Percentiles rank a stretch among this genome's conserved stretches.
Evolutionary conservation across 805 yeast species (phyloP).

Genomic region (Candida incommunis): DNA sequence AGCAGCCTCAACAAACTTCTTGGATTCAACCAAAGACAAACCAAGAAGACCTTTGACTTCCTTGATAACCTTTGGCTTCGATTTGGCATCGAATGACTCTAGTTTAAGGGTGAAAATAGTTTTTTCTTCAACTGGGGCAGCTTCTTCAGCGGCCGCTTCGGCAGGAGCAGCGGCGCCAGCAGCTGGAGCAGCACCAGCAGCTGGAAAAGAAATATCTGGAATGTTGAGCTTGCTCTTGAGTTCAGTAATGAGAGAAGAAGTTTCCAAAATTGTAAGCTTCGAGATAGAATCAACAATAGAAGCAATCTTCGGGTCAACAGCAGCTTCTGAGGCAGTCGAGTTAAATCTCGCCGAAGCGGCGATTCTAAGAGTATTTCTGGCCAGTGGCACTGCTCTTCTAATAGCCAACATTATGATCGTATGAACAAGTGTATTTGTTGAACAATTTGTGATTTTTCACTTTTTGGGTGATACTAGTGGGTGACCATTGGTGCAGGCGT

Average conservation of each 20-base stretch:
- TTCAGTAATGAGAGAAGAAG: constrained; percentile 73
- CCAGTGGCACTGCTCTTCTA: constrained; percentile 1
- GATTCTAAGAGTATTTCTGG: constrained; percentile 1
- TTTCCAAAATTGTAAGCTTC: constrained; percentile 80
- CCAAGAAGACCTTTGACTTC: constrained; percentile 90
- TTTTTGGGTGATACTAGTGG: not conserved
- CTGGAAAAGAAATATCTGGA: constrained; percentile 83
- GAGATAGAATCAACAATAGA: constrained; percentile 85
- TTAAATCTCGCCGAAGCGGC: constrained; percentile 21
- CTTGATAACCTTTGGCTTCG: constrained; percentile 95
- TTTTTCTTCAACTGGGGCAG: constrained; percentile 80
- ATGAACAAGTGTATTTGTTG: not conserved
- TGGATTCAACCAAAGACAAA: constrained; percentile 86
- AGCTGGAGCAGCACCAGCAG: constrained; percentile 44
- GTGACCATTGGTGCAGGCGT: not conserved
- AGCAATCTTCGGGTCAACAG: constrained; percentile 78
- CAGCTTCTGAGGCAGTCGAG: constrained; percentile 27
- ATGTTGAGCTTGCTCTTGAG: constrained; percentile 63
- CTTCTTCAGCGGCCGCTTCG: constrained; percentile 57
- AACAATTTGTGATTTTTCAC: not conserved
- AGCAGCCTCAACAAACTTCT: constrained; percentile 95
- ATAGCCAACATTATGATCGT: not conserved
- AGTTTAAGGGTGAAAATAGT: constrained; percentile 84
- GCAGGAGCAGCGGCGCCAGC: constrained; percentile 53
- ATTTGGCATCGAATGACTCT: constrained; percentile 85